phyloP scores from a whole-genome alignment of 192 early-diverging fungal species.

The Spinellus fusiger region DNA sequence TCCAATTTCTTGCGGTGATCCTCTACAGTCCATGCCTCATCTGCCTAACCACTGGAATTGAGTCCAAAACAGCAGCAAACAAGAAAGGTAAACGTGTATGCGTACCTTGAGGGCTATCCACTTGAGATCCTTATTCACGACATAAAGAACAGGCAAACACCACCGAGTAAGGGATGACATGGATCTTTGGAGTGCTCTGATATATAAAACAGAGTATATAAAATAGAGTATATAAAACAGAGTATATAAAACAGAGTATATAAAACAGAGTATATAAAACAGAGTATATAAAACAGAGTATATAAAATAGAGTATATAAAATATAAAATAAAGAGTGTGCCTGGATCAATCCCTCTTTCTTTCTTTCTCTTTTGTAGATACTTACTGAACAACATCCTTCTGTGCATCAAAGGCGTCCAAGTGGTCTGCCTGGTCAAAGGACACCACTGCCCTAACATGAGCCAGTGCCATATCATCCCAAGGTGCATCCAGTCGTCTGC shows the following conservation, averaged over 20 bases:
- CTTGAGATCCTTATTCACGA: slow-evolving; percentile 54
- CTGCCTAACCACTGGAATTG: slow-evolving; percentile 35
- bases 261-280: too few species aligned
- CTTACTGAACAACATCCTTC: slow-evolving; percentile 39
- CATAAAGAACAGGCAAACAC: slow-evolving; percentile 57
- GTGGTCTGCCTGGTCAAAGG: slow-evolving; percentile 23
- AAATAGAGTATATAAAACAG: neutral
- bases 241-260: neutral
- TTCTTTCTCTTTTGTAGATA: neutral
- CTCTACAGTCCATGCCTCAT: slow-evolving; percentile 33
- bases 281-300: too few species aligned
- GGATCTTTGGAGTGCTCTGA: slow-evolving; percentile 45
- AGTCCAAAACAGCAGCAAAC: neutral
- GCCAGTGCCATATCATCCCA: slow-evolving; percentile 43
- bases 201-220: neutral
- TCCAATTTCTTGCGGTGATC: slow-evolving; percentile 63
- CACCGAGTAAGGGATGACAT: slow-evolving; percentile 46
- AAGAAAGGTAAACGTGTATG: neutral
- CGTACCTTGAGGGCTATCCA: slow-evolving; percentile 41
- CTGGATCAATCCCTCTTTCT: neutral
- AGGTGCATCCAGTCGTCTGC: slow-evolving; percentile 15
- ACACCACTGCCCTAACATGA: slow-evolving; percentile 34
- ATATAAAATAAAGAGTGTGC: too few species aligned
- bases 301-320: too few species aligned
- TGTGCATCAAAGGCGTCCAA: slow-evolving; percentile 41